Percentiles rank a stretch among this genome's conserved stretches.
phyloP scores from a whole-genome alignment of 2,329 filamentous ascomycete genomes.

The Pseudogymnoascus sp. region DNA sequence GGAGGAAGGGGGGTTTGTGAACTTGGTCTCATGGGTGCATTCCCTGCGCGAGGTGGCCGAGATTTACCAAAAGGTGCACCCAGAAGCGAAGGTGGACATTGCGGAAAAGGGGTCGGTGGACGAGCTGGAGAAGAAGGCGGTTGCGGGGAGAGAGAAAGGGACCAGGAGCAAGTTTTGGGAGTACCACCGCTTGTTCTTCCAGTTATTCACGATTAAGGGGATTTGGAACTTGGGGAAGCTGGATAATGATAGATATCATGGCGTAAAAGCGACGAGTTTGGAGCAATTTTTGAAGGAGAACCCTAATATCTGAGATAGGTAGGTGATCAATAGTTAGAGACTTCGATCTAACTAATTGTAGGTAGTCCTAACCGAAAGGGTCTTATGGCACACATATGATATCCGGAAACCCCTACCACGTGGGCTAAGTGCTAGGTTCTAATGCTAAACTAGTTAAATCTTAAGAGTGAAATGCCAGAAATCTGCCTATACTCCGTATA shows the following conservation, averaged over 20 bases:
- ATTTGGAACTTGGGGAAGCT: slow-evolving; percentile 6
- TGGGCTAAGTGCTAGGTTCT: background rate
- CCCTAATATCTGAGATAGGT: background rate
- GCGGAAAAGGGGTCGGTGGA: background rate
- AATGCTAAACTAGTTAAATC: background rate
- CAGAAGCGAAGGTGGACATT: background rate
- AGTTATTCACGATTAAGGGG: slow-evolving; percentile 4
- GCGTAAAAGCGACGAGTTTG: background rate
- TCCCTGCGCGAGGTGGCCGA: slow-evolving; percentile 10
- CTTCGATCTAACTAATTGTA: background rate
- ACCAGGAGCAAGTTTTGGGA: background rate
- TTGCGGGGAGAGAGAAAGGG: background rate
- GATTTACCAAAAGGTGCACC: background rate
- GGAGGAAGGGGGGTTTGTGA: slow-evolving; percentile 4
- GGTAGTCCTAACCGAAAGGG: background rate
- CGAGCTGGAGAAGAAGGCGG: background rate
- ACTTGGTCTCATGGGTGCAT: slow-evolving; percentile 9
- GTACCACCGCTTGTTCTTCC: slow-evolving; percentile 7
- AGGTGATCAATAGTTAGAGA: background rate
- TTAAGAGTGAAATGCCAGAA: background rate
- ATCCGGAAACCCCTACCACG: background rate
- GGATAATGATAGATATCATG: background rate
- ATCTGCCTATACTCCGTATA: background rate
- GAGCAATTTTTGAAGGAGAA: background rate
- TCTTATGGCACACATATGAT: background rate